Evolutionary conservation across 768 basidiomycete species (phyloP).

Genomic region (Cyathus striatus): DNA sequence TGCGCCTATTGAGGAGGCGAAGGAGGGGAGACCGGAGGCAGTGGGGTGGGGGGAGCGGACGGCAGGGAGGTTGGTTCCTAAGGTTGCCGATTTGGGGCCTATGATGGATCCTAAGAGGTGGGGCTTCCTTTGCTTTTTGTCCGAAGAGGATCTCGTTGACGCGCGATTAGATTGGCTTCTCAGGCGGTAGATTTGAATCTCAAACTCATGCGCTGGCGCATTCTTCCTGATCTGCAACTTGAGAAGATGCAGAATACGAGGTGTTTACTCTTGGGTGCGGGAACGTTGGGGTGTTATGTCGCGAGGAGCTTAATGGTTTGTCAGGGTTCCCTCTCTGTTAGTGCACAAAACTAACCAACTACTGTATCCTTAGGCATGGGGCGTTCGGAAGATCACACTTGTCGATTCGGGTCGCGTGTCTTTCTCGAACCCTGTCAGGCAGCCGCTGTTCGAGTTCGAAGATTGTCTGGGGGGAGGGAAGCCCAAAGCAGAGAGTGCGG

Average conservation of each 20-base stretch:
- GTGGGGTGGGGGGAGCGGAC: conserved; percentile 97
- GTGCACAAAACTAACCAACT: not conserved
- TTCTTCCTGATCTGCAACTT: conserved; percentile 83
- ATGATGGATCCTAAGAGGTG: conserved; percentile 94
- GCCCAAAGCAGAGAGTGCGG: conserved; percentile 90
- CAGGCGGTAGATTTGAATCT: conserved; percentile 98
- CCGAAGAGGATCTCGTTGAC: too few relatives aligned
- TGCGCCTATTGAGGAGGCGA: not conserved
- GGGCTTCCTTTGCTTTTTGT: not conserved
- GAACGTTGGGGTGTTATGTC: conserved; percentile 96
- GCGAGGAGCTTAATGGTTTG: conserved; percentile 84
- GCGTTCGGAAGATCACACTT: conserved; percentile 88
- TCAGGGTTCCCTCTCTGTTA: not conserved
- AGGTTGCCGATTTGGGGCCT: conserved; percentile 85
- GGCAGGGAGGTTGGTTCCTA: conserved; percentile 81
- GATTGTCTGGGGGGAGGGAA: conserved; percentile 92
- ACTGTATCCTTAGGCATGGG: conserved; percentile 71
- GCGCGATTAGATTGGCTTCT: conserved; percentile 88
- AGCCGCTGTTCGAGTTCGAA: conserved; percentile 93
- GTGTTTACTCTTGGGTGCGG: conserved; percentile 89
- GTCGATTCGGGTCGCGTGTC: conserved; percentile 90
- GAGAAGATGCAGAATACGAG: conserved; percentile 78
- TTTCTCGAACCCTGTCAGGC: conserved; percentile 96
- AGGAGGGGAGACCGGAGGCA: conserved; percentile 43
- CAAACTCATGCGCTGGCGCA: conserved; percentile 97